phyloP scores from a whole-genome alignment of 129 eudicot genomes.

The Centrapalus pauciflorus region DNA sequence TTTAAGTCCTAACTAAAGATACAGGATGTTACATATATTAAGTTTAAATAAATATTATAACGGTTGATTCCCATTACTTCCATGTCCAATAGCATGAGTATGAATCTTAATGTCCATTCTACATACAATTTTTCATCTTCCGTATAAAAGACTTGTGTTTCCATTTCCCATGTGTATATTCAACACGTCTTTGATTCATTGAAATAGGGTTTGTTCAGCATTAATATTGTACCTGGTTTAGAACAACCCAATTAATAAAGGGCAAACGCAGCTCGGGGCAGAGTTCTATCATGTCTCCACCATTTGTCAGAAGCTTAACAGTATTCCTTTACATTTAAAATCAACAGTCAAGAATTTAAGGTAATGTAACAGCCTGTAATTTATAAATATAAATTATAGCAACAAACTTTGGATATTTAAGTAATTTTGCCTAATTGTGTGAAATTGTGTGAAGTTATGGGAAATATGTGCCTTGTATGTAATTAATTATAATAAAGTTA shows the following conservation, averaged over 20 bases:
- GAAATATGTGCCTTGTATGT: too few relatives aligned
- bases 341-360: too few relatives aligned
- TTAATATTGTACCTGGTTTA: constrained; percentile 85
- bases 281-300: constrained; percentile 93
- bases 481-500: too few relatives aligned
- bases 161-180: neutral
- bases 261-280: constrained; percentile 85
- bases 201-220: constrained; percentile 8
- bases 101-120: neutral
- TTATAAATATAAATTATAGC: too few relatives aligned
- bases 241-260: constrained; percentile 71
- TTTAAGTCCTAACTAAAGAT: too few relatives aligned
- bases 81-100: neutral
- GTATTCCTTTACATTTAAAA: constrained; percentile 45
- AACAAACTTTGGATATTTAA: too few relatives aligned
- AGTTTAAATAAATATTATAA: too few relatives aligned
- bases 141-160: neutral
- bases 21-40: too few relatives aligned
- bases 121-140: neutral
- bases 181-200: neutral
- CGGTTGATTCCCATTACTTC: neutral
- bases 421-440: too few relatives aligned
- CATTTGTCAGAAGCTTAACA: constrained; percentile 67
- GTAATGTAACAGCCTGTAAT: too few relatives aligned
- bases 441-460: too few relatives aligned